Percentiles rank a stretch among this genome's conserved stretches.
Evolutionary conservation across 768 basidiomycete genomes (phyloP).

Genomic region (Terana coerulea): DNA sequence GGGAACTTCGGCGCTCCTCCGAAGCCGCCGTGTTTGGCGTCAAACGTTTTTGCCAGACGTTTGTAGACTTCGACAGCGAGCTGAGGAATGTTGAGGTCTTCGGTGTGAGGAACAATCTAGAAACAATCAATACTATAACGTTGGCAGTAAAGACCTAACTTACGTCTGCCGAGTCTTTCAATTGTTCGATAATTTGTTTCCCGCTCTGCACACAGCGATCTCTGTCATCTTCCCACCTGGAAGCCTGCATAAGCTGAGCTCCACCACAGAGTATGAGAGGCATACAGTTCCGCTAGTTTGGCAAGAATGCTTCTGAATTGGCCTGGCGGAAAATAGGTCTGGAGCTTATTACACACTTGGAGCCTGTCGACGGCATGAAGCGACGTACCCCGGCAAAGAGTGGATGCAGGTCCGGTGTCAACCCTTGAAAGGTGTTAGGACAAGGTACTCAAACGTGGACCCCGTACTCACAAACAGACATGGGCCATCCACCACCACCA

Average conservation of each 20-base stretch:
- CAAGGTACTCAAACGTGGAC: neutral
- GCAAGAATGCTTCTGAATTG: conserved; percentile 19
- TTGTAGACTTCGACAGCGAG: conserved; percentile 14
- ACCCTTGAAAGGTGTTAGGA: conserved; percentile 14
- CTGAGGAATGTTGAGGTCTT: conserved; percentile 3
- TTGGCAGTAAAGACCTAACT: neutral
- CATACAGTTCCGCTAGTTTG: conserved; percentile 22
- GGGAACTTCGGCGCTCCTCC: conserved; percentile 37
- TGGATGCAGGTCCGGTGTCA: conserved; percentile 24
- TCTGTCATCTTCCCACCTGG: conserved; percentile 20
- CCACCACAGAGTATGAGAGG: neutral
- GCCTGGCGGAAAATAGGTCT: conserved; percentile 24
- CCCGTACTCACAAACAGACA: conserved; percentile 27
- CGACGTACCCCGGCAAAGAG: conserved; percentile 24
- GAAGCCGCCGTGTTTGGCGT: conserved; percentile 34
- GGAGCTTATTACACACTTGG: neutral
- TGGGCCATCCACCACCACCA: conserved; percentile 31
- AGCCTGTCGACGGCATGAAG: neutral
- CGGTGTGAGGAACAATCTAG: conserved; percentile 7
- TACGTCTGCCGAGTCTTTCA: conserved; percentile 13
- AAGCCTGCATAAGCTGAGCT: neutral
- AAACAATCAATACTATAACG: neutral
- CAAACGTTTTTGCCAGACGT: conserved; percentile 21
- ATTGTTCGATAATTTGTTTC: conserved; percentile 20
- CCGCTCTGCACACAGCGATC: conserved; percentile 16